Evolutionary conservation across 2,329 filamentous ascomycete genomes (phyloP).

Genomic region (Sphaceloma murrayae): DNA sequence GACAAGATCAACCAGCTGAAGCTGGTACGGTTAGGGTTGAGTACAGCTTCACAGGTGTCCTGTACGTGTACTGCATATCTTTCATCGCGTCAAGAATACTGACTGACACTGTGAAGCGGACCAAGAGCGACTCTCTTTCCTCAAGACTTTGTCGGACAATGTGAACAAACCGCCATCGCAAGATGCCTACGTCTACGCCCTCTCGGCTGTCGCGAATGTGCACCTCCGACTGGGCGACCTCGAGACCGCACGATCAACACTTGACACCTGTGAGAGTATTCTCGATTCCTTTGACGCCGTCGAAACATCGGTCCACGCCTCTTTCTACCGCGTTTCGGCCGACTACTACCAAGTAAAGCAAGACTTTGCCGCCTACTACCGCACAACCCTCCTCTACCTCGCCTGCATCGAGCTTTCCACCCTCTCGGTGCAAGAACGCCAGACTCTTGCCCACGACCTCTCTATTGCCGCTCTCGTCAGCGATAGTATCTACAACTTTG

Average conservation of each 20-base stretch:
- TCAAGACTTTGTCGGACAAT: slow-evolving; percentile 72
- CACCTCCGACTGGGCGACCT: slow-evolving; percentile 72
- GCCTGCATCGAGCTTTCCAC: slow-evolving; percentile 82
- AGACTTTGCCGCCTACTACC: slow-evolving; percentile 95
- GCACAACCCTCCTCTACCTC: slow-evolving; percentile 93
- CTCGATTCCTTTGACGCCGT: slow-evolving; percentile 90
- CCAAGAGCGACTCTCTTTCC: slow-evolving; percentile 74
- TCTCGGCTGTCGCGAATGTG: slow-evolving; percentile 77
- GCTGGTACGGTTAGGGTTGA: slow-evolving; percentile 81
- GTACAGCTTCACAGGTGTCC: slow-evolving; percentile 74
- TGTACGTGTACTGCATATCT: slow-evolving; percentile 41
- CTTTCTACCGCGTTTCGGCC: slow-evolving; percentile 92
- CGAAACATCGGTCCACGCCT: slow-evolving; percentile 88
- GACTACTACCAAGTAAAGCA: slow-evolving; percentile 84
- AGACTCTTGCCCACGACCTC: slow-evolving; percentile 80
- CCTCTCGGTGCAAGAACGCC: slow-evolving; percentile 64
- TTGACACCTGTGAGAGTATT: slow-evolving; percentile 79
- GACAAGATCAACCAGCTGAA: slow-evolving; percentile 99
- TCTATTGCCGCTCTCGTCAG: slow-evolving; percentile 87
- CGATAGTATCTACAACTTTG: slow-evolving; percentile 97
- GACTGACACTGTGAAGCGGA: slow-evolving; percentile 54
- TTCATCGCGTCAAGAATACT: background rate
- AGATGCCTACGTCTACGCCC: slow-evolving; percentile 91
- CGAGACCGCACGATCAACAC: slow-evolving; percentile 73
- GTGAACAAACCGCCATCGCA: slow-evolving; percentile 88